A percentile compares a stretch with the other conserved stretches of the same genome.
phyloP scores from a whole-genome alignment of 768 basidiomycete genomes.

The Mrakia hoshinonis region DNA sequence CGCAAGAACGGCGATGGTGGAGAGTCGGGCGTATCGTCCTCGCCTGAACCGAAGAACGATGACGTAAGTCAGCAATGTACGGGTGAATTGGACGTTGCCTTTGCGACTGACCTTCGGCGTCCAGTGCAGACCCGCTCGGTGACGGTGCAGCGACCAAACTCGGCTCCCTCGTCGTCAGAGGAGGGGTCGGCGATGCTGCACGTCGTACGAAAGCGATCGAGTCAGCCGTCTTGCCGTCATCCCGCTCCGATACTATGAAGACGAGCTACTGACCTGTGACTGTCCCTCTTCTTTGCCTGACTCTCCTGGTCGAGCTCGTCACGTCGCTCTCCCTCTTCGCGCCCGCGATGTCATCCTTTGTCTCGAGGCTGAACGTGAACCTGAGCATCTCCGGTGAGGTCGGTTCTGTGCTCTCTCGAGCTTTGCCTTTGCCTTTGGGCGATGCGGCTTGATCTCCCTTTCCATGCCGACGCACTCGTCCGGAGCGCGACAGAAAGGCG shows the following conservation, averaged over 20 bases:
- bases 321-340: neutral
- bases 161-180: too few species aligned
- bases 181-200: neutral
- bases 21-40: neutral
- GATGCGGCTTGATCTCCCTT: neutral
- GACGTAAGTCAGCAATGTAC: too few species aligned
- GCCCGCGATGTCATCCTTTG: neutral
- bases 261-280: neutral
- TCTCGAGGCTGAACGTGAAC: slow-evolving; percentile 2
- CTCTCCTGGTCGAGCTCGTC: neutral
- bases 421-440: neutral
- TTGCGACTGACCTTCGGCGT: too few species aligned
- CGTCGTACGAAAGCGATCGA: neutral
- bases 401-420: neutral
- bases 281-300: neutral
- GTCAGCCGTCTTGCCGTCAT: neutral
- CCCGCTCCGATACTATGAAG: neutral
- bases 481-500: slow-evolving; percentile 2
- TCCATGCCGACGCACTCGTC: slow-evolving; percentile 6
- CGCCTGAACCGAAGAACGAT: too few species aligned
- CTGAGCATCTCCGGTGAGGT: neutral
- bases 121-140: too few species aligned
- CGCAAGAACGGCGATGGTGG: slow-evolving; percentile 6
- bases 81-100: too few species aligned
- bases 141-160: too few species aligned